Percentiles rank a stretch among this genome's conserved stretches.
Conservation (phyloP, 2,329 filamentous ascomycete genomes). For the Coniochaeta sp. region DNA sequence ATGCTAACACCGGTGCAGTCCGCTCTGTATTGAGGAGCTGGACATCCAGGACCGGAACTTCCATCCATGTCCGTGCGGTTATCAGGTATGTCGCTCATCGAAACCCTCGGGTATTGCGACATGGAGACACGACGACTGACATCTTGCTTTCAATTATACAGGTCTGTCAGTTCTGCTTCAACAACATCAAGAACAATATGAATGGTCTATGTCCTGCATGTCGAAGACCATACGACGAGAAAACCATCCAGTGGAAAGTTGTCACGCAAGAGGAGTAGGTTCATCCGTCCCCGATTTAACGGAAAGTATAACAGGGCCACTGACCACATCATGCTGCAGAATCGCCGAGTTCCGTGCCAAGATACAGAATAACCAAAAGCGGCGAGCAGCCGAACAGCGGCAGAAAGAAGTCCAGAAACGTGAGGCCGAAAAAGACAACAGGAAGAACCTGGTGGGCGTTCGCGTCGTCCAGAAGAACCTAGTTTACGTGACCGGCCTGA, state of each 20-base stretch:
- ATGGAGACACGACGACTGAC: no score
- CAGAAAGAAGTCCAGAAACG: slow-evolving; percentile 96
- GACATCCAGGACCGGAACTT: slow-evolving; percentile 97
- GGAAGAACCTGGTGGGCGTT: slow-evolving; percentile 92
- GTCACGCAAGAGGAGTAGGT: slow-evolving; percentile 91
- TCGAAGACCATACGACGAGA: slow-evolving; percentile 89
- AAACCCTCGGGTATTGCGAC: not conserved
- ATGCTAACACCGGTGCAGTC: slow-evolving; percentile 45
- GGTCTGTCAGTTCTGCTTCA: slow-evolving; percentile 99
- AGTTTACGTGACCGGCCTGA: slow-evolving; percentile 93
- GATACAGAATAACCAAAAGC: slow-evolving; percentile 87
- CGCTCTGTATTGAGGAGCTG: slow-evolving; percentile 97
- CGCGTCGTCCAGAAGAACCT: slow-evolving; percentile 97
- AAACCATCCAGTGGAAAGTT: slow-evolving; percentile 94
- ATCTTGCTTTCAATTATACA: no score
- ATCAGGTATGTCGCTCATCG: slow-evolving; percentile 87
- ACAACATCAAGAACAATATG: slow-evolving; percentile 98
- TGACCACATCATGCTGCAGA: slow-evolving; percentile 32
- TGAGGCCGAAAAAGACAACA: slow-evolving; percentile 89
- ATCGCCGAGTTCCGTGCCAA: slow-evolving; percentile 70
- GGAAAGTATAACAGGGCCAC: no score
- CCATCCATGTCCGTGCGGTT: slow-evolving; percentile 92
- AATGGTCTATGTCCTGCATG: slow-evolving; percentile 98
- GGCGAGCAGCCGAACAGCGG: slow-evolving; percentile 71
- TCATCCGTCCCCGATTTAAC: no score